Conservation (phyloP, 23 red algal species). For the Agarophyton chilense region DNA sequence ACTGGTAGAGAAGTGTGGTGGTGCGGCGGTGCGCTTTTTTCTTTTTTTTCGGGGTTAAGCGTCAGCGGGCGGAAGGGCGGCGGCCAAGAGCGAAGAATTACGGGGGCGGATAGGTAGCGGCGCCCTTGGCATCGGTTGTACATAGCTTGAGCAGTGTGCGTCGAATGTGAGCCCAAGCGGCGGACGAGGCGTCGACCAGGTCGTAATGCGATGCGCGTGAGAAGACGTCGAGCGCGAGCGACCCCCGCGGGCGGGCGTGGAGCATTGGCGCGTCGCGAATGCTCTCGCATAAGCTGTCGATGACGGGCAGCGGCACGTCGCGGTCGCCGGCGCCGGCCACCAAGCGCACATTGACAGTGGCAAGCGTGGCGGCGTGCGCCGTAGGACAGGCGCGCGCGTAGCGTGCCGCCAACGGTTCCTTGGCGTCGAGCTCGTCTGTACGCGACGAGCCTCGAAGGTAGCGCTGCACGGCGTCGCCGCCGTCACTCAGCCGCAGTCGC, state of each 20-base stretch:
- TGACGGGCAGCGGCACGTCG: constrained; percentile 10
- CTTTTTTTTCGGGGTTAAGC: too few species aligned
- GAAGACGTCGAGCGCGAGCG: neutral
- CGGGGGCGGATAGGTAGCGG: neutral
- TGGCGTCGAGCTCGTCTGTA: too few species aligned
- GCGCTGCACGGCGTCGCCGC: constrained; percentile 53
- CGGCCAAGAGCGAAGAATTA: neutral
- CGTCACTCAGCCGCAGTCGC: constrained; percentile 49
- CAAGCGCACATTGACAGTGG: neutral
- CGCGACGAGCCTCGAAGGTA: constrained; percentile 30
- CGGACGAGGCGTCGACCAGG: neutral
- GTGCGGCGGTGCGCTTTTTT: too few species aligned
- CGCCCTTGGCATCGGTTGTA: too few species aligned
- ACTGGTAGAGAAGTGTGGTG: too few species aligned
- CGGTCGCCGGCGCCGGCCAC: neutral
- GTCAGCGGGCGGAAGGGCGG: too few species aligned
- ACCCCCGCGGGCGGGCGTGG: neutral
- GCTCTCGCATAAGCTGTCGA: neutral
- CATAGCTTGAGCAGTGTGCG: neutral
- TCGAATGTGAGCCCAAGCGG: neutral
- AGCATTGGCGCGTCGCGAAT: neutral
- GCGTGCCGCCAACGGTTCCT: neutral
- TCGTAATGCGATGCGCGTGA: constrained; percentile 1
- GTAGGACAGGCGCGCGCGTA: constrained; percentile 42
- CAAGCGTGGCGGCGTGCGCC: neutral